phyloP scores from a whole-genome alignment of 139 green algal species.

The Coccomyxa sp. region DNA sequence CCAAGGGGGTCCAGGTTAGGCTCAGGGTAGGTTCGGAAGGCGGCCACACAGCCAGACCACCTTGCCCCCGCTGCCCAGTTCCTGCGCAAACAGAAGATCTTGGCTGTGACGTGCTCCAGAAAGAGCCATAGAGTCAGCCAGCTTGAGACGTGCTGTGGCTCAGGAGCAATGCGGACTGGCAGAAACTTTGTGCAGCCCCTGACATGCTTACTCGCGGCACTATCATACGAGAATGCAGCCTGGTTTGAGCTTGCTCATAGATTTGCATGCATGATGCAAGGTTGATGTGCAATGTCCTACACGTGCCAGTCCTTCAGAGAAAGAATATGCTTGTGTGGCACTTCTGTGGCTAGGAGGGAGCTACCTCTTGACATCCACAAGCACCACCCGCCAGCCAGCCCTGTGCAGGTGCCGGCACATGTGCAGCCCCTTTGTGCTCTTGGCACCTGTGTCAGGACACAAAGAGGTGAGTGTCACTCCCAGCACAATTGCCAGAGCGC shows the following conservation, averaged over 20 bases:
- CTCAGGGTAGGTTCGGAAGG: slow-evolving; percentile 9
- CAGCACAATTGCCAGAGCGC: too few species aligned
- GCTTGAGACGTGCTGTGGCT: too few species aligned
- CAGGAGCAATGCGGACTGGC: too few species aligned
- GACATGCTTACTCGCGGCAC: too few species aligned
- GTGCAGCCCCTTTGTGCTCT: slow-evolving; percentile 24
- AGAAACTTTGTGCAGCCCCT: slow-evolving; percentile 1
- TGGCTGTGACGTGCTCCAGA: background rate
- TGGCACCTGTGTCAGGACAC: too few species aligned
- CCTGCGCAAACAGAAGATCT: background rate
- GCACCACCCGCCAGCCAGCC: slow-evolving; percentile 26
- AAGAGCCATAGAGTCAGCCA: background rate
- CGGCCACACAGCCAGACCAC: slow-evolving; percentile 15
- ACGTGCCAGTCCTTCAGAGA: too few species aligned
- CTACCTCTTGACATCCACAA: slow-evolving; percentile 22
- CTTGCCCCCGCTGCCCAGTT: slow-evolving; percentile 3
- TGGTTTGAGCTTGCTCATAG: too few species aligned
- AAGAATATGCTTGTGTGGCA: too few species aligned
- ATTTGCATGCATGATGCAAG: too few species aligned
- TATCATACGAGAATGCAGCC: too few species aligned
- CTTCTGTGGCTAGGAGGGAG: background rate
- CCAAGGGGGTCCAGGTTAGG: slow-evolving; percentile 11
- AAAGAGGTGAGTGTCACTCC: too few species aligned
- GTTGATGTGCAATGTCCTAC: too few species aligned
- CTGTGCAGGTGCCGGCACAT: slow-evolving; percentile 24